Evolutionary conservation across 2,329 filamentous ascomycete genomes (phyloP).

Genomic region (Phialophora macrospora): DNA sequence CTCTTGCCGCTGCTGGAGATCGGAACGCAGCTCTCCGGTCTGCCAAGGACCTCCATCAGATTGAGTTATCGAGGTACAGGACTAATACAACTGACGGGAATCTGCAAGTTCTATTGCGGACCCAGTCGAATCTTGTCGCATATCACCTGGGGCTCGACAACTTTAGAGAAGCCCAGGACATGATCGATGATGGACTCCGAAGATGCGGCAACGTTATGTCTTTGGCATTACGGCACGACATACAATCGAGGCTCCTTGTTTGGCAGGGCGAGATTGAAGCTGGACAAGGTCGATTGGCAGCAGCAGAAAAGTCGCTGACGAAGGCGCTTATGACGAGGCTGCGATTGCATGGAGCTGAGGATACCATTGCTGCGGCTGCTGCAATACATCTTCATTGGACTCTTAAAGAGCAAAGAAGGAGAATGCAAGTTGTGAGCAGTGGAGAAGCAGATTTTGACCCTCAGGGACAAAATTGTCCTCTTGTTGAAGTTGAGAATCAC

Average conservation of each 20-base stretch:
- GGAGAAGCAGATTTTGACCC: neutral
- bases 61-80: neutral
- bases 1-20: neutral
- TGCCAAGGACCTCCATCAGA: neutral
- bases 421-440: neutral
- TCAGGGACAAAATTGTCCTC: neutral
- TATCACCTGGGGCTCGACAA: neutral
- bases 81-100: neutral
- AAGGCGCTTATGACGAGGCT: neutral
- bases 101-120: neutral
- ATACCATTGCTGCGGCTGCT: neutral
- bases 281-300: neutral
- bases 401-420: neutral
- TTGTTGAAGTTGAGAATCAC: neutral
- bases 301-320: neutral
- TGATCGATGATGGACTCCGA: constrained; percentile 3
- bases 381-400: neutral
- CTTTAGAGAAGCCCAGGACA: neutral
- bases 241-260: neutral
- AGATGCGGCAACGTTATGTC: neutral
- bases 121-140: neutral
- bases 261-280: neutral
- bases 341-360: constrained; percentile 1
- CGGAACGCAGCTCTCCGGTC: neutral
- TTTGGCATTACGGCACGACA: neutral